Evolutionary conservation across 2,329 filamentous ascomycete genomes (phyloP).

Genomic region (Penicillium polonicum): DNA sequence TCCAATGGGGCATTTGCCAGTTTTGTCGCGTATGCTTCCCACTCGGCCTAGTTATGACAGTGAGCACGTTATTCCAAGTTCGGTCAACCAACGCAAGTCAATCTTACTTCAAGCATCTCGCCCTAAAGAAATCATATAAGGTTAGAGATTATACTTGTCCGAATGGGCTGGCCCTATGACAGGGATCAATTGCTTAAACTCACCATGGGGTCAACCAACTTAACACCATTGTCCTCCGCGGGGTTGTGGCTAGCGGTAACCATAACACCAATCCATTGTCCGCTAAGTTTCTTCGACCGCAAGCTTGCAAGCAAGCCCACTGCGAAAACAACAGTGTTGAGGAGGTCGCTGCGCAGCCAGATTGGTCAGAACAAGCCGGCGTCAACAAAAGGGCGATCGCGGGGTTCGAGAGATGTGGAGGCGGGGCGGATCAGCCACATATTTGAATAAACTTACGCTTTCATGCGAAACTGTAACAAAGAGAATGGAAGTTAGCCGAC

Average conservation of each 20-base stretch:
- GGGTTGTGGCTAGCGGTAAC: constrained; percentile 93
- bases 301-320: constrained; percentile 86
- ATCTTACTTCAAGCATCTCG: constrained; percentile 84
- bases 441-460: constrained; percentile 54
- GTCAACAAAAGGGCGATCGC: constrained; percentile 34
- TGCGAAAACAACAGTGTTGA: constrained; percentile 89
- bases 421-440: constrained; percentile 28
- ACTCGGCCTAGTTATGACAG: constrained; percentile 59
- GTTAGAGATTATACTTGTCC: constrained; percentile 18
- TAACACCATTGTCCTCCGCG: constrained; percentile 85
- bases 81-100: neutral
- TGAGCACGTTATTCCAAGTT: constrained; percentile 19
- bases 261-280: constrained; percentile 94
- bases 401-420: constrained; percentile 29
- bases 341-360: constrained; percentile 60
- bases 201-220: constrained; percentile 91
- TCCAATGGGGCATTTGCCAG: constrained; percentile 82
- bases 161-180: neutral
- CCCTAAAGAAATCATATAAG: constrained; percentile 51
- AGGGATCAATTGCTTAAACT: constrained; percentile 20
- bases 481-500: constrained; percentile 19
- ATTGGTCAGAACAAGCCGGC: constrained; percentile 31
- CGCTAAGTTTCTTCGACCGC: constrained; percentile 83
- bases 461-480: constrained; percentile 62
- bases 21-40: constrained; percentile 84